Conservation (phyloP, 495 filamentous ascomycete species). For the Talaromyces nanjingensis region DNA sequence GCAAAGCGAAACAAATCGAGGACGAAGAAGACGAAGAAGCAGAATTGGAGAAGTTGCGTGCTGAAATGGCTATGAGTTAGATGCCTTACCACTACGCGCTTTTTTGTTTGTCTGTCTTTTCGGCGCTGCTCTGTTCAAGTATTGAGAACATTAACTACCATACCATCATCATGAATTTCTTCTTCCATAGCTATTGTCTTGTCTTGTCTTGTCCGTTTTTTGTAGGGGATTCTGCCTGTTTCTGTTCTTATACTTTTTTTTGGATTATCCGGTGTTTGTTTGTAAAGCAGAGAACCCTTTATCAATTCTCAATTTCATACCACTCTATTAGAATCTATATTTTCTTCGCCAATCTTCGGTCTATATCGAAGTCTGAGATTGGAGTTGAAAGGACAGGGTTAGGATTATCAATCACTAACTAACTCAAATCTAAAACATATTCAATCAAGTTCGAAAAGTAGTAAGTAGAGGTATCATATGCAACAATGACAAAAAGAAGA, state of each 20-base stretch:
- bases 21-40: conserved; percentile 87
- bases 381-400: background rate
- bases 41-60: conserved; percentile 87
- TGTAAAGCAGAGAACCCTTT: background rate
- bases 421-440: background rate
- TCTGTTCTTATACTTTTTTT: background rate
- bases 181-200: background rate
- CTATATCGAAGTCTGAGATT: too few species aligned
- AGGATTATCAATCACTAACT: background rate
- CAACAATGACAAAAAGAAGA: background rate
- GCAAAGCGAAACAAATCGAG: conserved; percentile 52
- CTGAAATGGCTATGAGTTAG: conserved; percentile 85
- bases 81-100: background rate
- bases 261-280: background rate
- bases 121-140: background rate
- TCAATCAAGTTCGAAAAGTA: background rate
- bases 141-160: background rate
- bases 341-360: background rate
- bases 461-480: background rate
- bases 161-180: background rate
- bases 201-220: background rate
- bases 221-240: background rate
- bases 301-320: background rate
- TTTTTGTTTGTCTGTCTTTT: background rate
- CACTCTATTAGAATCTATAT: background rate